These are phyloP conservation scores for Alternaria dauci DNA, from an alignment of 2,329 filamentous ascomycete genomes.

Conservation along the genomic window DNA sequence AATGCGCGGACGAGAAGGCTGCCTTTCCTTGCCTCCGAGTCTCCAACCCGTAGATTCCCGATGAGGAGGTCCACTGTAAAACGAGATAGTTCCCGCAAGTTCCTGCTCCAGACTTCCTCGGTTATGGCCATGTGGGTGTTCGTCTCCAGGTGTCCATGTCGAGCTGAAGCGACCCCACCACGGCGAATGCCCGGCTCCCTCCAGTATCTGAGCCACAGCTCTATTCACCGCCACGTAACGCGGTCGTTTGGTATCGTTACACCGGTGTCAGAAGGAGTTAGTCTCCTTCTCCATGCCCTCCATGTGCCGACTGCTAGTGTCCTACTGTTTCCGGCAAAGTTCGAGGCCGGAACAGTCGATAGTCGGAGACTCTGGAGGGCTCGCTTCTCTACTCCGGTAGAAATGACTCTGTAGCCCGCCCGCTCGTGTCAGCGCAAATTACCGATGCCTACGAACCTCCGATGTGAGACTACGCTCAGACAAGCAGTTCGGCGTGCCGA, in stretches of 20 bases:
- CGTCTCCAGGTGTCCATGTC: conserved; percentile 2
- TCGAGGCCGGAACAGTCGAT: background rate
- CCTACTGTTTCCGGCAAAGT: background rate
- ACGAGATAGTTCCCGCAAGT: conserved; percentile 7
- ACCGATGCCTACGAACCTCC: conserved; percentile 7
- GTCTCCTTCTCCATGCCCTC: background rate
- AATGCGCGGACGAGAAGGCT: conserved; percentile 12
- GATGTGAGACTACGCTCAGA: conserved; percentile 2
- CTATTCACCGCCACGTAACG: conserved; percentile 5
- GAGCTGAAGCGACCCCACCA: conserved; percentile 1
- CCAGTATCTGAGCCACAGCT: conserved; percentile 5
- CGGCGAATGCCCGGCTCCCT: conserved; percentile 5
- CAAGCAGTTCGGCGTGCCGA: conserved; percentile 1
- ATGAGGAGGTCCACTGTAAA: conserved; percentile 1
- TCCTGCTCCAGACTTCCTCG: conserved; percentile 8
- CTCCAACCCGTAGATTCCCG: conserved; percentile 13
- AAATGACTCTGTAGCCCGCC: background rate
- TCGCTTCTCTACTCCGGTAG: background rate
- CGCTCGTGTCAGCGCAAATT: background rate
- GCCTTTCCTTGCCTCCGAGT: background rate
- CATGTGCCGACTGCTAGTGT: conserved; percentile 1
- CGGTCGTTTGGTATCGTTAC: background rate
- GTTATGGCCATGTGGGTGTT: conserved; percentile 5
- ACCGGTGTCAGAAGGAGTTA: background rate
- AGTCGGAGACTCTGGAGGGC: background rate